Conservation (phyloP, 805 yeast species). For the Yarrowia keelungensis region DNA sequence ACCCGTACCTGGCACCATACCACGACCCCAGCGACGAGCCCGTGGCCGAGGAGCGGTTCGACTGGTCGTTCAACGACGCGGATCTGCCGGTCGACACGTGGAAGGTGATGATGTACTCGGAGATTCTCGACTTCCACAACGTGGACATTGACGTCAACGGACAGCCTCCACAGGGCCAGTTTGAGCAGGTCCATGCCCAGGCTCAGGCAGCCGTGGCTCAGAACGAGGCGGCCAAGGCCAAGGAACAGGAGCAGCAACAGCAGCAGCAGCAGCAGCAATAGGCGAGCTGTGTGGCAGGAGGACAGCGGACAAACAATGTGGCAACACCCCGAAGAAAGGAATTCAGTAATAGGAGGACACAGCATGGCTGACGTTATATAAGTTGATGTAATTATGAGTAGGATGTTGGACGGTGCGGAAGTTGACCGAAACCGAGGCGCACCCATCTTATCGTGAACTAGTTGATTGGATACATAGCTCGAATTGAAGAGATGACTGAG, state of each 20-base stretch:
- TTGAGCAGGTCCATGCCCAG: constrained; percentile 37
- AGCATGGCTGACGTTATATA: constrained; percentile 26
- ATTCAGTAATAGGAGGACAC: constrained; percentile 32
- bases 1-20: constrained; percentile 91
- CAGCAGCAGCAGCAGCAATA: constrained; percentile 5
- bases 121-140: constrained; percentile 94
- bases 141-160: constrained; percentile 55
- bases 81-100: constrained; percentile 97
- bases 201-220: constrained; percentile 34
- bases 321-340: neutral
- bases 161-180: constrained; percentile 37
- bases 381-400: constrained; percentile 4
- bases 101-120: constrained; percentile 99
- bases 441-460: constrained; percentile 14
- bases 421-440: too few species aligned
- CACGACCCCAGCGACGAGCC: constrained; percentile 99
- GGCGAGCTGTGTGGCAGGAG: neutral
- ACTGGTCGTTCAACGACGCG: constrained; percentile 98
- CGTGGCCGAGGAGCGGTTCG: constrained; percentile 87
- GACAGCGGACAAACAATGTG: too few species aligned
- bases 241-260: constrained; percentile 34
- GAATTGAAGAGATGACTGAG: constrained; percentile 6
- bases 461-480: constrained; percentile 5
- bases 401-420: neutral
- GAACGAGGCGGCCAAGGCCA: constrained; percentile 36